Evolutionary conservation across 176 grass and related monocot genomes (phyloP).

Genomic region (Aegilops umbellulata): DNA sequence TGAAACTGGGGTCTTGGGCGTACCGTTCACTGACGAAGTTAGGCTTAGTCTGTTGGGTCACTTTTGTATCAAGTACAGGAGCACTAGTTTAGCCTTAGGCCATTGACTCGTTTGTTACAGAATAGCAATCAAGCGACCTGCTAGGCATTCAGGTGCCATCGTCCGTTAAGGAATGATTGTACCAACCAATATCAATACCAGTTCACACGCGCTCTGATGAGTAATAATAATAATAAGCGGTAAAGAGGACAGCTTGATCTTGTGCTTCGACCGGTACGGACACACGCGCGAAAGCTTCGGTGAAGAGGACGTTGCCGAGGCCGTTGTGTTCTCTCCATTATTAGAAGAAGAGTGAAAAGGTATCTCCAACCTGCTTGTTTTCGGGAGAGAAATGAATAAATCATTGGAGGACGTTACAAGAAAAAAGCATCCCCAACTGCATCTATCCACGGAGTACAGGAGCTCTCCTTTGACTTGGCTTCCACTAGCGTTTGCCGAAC

Average conservation of each 20-base stretch:
- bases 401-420: not conserved
- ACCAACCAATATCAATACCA: not conserved
- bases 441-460: not conserved
- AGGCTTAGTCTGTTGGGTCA: slow-evolving; percentile 16
- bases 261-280: not conserved
- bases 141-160: too few species aligned
- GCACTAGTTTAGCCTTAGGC: not conserved
- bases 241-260: not conserved
- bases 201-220: too few species aligned
- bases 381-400: too few species aligned
- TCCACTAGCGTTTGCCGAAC: slow-evolving; percentile 22
- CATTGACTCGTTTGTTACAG: not conserved
- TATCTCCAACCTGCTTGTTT: too few species aligned
- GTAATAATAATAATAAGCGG: not conserved
- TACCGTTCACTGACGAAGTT: not conserved
- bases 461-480: slow-evolving; percentile 24
- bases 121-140: not conserved
- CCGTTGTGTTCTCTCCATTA: too few species aligned
- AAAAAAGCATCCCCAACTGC: not conserved
- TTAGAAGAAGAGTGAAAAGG: too few species aligned
- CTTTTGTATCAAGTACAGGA: slow-evolving; percentile 23
- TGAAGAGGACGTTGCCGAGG: too few species aligned
- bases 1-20: not conserved
- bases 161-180: too few species aligned
- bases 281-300: not conserved